Evolutionary conservation across 306 rosid species (phyloP).

Genomic region (Gastrolobium bilobum): DNA sequence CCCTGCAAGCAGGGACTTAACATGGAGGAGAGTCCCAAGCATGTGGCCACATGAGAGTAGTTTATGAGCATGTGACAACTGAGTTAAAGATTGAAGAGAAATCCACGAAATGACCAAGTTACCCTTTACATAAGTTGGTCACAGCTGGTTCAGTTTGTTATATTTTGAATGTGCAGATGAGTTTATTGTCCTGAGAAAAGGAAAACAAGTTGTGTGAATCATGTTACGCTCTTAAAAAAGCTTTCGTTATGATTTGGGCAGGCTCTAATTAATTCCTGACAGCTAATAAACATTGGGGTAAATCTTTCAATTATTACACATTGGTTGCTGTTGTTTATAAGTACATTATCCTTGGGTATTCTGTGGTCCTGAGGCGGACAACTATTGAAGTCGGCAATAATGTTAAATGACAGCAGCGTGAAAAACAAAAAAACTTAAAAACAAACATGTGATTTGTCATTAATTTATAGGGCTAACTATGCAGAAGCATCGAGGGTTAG

Average conservation of each 20-base stretch:
- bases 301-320: conserved; percentile 73
- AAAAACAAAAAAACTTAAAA: conserved; percentile 46
- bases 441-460: conserved; percentile 63
- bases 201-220: conserved; percentile 62
- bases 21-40: conserved; percentile 77
- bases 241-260: conserved; percentile 77
- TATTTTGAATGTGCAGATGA: conserved; percentile 48
- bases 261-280: conserved; percentile 78
- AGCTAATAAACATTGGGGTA: conserved; percentile 77
- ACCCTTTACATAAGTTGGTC: conserved; percentile 56
- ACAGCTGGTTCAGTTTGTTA: conserved; percentile 51
- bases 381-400: conserved; percentile 72
- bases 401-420: conserved; percentile 60
- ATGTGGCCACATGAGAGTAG: conserved; percentile 96
- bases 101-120: conserved; percentile 55
- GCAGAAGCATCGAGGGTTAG: conserved; percentile 8
- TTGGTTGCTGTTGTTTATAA: conserved; percentile 56
- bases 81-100: conserved; percentile 55
- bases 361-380: conserved; percentile 66
- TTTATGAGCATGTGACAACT: conserved; percentile 81
- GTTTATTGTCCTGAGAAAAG: conserved; percentile 54
- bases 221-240: conserved; percentile 64
- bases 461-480: conserved; percentile 43
- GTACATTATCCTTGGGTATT: conserved; percentile 60
- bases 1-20: conserved; percentile 70